Conservation (phyloP, 257 asterid genomes). For the Solanum lignicaule region DNA sequence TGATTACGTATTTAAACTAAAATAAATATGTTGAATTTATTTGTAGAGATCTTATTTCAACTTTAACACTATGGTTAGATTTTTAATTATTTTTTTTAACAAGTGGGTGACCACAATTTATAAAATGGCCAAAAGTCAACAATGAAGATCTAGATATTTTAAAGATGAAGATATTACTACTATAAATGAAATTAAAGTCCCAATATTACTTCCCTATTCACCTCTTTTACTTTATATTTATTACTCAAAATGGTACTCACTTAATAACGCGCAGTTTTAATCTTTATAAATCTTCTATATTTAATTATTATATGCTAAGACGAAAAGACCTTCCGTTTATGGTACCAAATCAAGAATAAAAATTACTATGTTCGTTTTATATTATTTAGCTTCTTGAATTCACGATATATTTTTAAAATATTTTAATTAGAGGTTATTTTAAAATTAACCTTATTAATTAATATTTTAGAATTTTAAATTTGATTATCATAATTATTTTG, state of each 20-base stretch:
- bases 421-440: background rate
- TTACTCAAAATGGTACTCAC: background rate
- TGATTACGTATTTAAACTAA: background rate
- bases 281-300: background rate
- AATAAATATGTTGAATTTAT: background rate
- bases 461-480: too few relatives aligned
- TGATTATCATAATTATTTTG: background rate
- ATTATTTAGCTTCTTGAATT: background rate
- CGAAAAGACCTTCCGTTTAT: background rate
- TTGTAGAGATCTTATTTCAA: background rate
- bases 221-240: background rate
- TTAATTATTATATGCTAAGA: background rate
- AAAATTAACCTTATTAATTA: background rate
- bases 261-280: background rate
- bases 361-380: background rate
- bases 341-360: background rate
- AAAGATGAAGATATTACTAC: background rate
- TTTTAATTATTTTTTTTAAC: background rate
- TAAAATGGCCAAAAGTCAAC: background rate
- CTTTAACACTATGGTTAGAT: background rate
- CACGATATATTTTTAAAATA: too few relatives aligned
- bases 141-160: background rate
- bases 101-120: background rate
- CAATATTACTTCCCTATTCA: background rate
- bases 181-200: background rate